Base-by-base conservation (phyloP, 2,329 filamentous ascomycete genomes). In the Cercospora zeae-maydis region DNA sequence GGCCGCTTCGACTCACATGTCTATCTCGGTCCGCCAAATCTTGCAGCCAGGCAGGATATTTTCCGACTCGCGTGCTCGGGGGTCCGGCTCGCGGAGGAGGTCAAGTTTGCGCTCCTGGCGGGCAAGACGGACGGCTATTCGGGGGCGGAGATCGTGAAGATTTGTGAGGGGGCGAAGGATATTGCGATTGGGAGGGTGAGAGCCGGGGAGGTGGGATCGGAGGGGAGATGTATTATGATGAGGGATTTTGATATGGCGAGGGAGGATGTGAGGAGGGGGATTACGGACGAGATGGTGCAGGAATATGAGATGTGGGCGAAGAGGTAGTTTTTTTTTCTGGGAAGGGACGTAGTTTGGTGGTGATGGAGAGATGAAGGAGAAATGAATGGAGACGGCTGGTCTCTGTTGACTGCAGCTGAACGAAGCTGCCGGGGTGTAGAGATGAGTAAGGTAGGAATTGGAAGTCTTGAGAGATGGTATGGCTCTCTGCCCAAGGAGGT, bases 1-100 rank as follows among this genome's bases (percentile, higher is more conserved):
- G 93, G 93, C 1, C 85, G 93, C 30, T 91, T 98, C 75, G 92
- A 96, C 72, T 85, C 89, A 68, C 83, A 92, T 34, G 84, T 96
- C 51, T 96, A 96, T 75, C 91, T 97, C 47, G 90, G 91, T 0
- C 89, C 91, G 3, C 93, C 93, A 0, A 88, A 91, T 71, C 78
- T 83, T 51, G 79, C 84, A 7, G 92, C 92, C 0, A 84, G 93
- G 8, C 85, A 84, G 72, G 89, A 92, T 67, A 93, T 98, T 59
- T 83, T 97, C 60, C 76, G 80, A 14, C 87, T 91, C 58, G 86
- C 89, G 72, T 84, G 87, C 1, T 79, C 80, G 30, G 85, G 83
- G 60, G 83, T 89, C 57, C 79, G 83, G 21, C 79, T 92, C 39
- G 78, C 80, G 31, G 73, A 79, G 0, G 88, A 91, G 59, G 84